Base-by-base conservation (phyloP, 75 land plant species). In the Cryptomeria japonica region DNA sequence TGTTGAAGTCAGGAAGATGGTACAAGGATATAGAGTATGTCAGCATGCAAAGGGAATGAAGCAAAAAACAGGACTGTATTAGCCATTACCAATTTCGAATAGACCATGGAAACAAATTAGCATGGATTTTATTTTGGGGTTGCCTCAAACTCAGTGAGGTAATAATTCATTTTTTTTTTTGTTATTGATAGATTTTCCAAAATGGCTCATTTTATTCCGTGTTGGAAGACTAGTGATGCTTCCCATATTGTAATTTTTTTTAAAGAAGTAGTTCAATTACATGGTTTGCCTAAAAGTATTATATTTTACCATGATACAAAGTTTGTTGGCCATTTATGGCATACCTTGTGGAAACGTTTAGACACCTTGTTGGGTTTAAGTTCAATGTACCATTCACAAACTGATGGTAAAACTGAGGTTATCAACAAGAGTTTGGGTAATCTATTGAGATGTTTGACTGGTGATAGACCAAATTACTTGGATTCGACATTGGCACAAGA, bases 161-260 rank as follows among this genome's bases (percentile, higher is more conserved):
- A 14, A 39, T 13, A 73, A 88, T 84, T n/a, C n/a, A 51, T 49
- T 18, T 7, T 86, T 0, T 86, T 90, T 42, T 89, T 90, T 44
- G 89, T 90, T 11, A 88, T 89, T 14, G 88, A 89, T 55, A 19
- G 84, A 34, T 86, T 88, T 73, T 86, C 73, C 3, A 88, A 88
- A 37, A 84, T 86, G 78, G 86, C 86, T 0, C 87, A 88, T 77
- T 88, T 90, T 34, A 88, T 89, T 84, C 42, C 87, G 0, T 25
- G 86, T 15, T 25, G 16, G 18, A 37, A 34, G 72, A 80, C 83
- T 3, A 80, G 9, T 22, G 84, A 87, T 83, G 88, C 88, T 2
- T 13, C 3, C 2, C 53, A 32, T 10, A 72, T 82, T 18, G 58
- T 85, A 25, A 11, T 82, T 3, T 87, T 49, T 56, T 87, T 87